Base-by-base conservation (phyloP, 768 basidiomycete genomes). In the Podaxis rugospora region DNA sequence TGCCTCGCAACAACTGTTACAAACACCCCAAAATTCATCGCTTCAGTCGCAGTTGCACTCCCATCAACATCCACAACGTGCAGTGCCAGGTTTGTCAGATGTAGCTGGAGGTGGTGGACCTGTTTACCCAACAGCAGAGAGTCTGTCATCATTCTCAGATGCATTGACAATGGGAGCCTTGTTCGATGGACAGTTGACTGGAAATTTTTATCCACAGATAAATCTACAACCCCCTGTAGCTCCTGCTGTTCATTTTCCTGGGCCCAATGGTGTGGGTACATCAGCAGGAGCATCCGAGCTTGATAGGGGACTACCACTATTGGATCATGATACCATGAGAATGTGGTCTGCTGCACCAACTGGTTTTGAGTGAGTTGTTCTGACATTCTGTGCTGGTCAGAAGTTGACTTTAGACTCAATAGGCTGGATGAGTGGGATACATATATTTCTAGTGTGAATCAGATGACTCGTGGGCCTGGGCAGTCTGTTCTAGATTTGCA, bases 291-390 rank as follows among this genome's bases (percentile, higher is more conserved):
- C 51, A 10, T 39, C 56, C 9, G 54, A 14, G 16, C 23, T 42
- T 9, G 42, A n/a, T 42, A 16, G 18, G 25, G 55, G 40, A 25
- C 35, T 69, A 36, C 69, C 70, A 14, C 57, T 71, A 37, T 71
- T 80, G 68, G 80, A 86, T 64, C 71, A 74, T 57, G 81, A 83
- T 58, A 80, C 80, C 49, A 77, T 86, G 65, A 75, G 77, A 13
- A 83, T 87, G 81, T 89, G 86, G 87, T 83, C 84, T 10, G 77
- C 74, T 54, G 83, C 85, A 23, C 85, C 85, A 13, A 77, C 78
- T 11, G 79, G 80, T 18, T 86, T 85, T 57, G 84, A 84, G 87
- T 88, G 66, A 65, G 85, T 74, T 3, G 40, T 53, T 35, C 59
- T 47, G 50, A 58, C 57, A n/a, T 46, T 55, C 21, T 11, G 27